Percentiles rank a stretch among this genome's conserved stretches.
These are phyloP conservation scores for Colletotrichum musicola DNA, from an alignment of 2,329 filamentous ascomycete genomes.

Conservation along the genomic window DNA sequence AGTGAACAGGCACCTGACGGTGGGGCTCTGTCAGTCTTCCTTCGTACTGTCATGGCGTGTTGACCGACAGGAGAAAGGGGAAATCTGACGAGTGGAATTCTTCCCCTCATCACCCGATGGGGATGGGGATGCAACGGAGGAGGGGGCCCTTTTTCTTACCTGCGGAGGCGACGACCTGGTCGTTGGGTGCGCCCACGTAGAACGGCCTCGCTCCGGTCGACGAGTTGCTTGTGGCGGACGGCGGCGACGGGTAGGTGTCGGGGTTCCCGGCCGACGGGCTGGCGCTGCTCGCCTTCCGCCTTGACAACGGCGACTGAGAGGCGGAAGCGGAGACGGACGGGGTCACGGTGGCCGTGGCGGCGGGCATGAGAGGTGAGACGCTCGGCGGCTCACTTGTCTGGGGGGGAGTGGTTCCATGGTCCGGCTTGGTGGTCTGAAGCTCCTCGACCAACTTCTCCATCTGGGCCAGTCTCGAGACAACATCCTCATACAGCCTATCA, in stretches of 20 bases:
- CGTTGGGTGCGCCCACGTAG: constrained; percentile 22
- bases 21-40: constrained; percentile 8
- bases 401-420: constrained; percentile 13
- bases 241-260: constrained; percentile 28
- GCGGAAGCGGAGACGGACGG: constrained; percentile 44
- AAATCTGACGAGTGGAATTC: not conserved
- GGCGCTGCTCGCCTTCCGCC: constrained; percentile 28
- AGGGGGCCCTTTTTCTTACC: constrained; percentile 8
- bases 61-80: not conserved
- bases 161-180: constrained; percentile 17
- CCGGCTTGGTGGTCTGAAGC: constrained; percentile 30
- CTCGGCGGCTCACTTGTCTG: constrained; percentile 11
- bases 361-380: constrained; percentile 5
- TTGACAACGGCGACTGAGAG: constrained; percentile 20
- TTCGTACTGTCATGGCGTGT: not conserved
- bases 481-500: constrained; percentile 36
- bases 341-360: constrained; percentile 7
- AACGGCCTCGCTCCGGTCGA: constrained; percentile 30
- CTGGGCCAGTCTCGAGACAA: constrained; percentile 35
- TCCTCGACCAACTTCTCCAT: constrained; percentile 38
- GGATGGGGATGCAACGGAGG: not conserved
- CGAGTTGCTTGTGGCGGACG: constrained; percentile 23
- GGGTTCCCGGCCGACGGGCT: constrained; percentile 28
- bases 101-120: not conserved
- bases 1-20: constrained; percentile 28